These are phyloP conservation scores for Truncatella angustata DNA, from an alignment of 2,329 filamentous ascomycete species.

Conservation along the genomic window DNA sequence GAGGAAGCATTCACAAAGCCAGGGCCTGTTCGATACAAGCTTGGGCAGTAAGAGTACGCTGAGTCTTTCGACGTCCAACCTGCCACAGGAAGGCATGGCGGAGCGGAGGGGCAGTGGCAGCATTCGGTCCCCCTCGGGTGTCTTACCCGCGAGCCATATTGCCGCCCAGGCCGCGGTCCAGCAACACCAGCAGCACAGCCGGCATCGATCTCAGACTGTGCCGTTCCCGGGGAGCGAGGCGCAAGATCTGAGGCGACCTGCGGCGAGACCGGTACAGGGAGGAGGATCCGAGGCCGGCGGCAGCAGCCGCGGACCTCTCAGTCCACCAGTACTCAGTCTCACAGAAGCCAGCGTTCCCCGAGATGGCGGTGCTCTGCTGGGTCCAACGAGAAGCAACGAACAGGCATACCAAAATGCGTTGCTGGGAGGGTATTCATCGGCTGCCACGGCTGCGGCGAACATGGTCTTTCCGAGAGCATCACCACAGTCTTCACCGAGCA, in stretches of 20 bases:
- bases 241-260: slow-evolving; percentile 41
- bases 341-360: slow-evolving; percentile 64
- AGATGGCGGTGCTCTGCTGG: slow-evolving; percentile 52
- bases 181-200: slow-evolving; percentile 43
- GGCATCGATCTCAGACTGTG: slow-evolving; percentile 74
- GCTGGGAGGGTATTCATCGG: slow-evolving; percentile 57
- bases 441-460: slow-evolving; percentile 71
- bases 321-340: slow-evolving; percentile 61
- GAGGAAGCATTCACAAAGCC: slow-evolving; percentile 68
- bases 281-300: slow-evolving; percentile 22
- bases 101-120: slow-evolving; percentile 14
- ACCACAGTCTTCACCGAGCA: slow-evolving; percentile 49
- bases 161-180: slow-evolving; percentile 76
- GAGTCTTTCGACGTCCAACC: slow-evolving; percentile 50
- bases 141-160: slow-evolving; percentile 69
- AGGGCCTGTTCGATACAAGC: slow-evolving; percentile 74
- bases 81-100: no score
- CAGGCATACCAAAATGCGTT: slow-evolving; percentile 60
- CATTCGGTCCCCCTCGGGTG: slow-evolving; percentile 27
- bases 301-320: slow-evolving; percentile 47
- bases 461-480: slow-evolving; percentile 67
- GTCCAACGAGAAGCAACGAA: slow-evolving; percentile 11
- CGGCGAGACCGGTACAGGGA: slow-evolving; percentile 19
- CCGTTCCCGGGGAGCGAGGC: slow-evolving; percentile 51
- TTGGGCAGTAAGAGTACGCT: slow-evolving; percentile 61